Evolutionary conservation across 2,329 filamentous ascomycete species (phyloP), one percentile per base, ranked within the genome.

Genomic region (Diaporthe vaccinii): DNA sequence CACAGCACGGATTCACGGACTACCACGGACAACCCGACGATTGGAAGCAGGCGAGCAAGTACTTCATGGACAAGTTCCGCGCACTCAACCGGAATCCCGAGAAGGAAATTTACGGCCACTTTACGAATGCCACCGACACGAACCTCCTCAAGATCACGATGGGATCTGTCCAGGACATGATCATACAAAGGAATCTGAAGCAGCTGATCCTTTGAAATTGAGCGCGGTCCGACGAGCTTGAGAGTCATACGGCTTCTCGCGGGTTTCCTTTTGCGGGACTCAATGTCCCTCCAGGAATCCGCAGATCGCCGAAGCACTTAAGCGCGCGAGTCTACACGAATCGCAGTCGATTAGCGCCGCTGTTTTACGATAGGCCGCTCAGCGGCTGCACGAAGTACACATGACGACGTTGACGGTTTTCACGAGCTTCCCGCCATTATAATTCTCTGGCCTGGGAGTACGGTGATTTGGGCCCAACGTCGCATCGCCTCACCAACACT

Each of bases 101-200:
- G 76, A 91, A 91, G 84, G 89, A 91, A 79, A 91, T 91, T 14
- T 91, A 91, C 79, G 89, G 89, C 61, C 89, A 91, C 81, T 91
- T 91, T 73, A 91, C 90, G 62, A 91, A 91, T 77, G 90, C 90
- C 12, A 91, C 89, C 69, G 90, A 91, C 79, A 91, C 94, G 46
- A 95, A 95, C 81, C 85, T 96, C 77, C 88, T 96, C 78, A 96
- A 95, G 86, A 95, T 95, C 78, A 96, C 94, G 53, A 96, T 96
- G 94, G 89, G 91, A 78, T 95, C 93, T 15, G 94, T 96, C 73
- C 94, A 96, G 84, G 94, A 96, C 83, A 96, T 95, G 92, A 94
- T 95, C 80, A 95, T 95, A 80, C 93, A 95, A 84, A 93, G 93
- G 82, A 95, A 95, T 83, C 88, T 96, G 74, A 94, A 95, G 85